Percentiles rank a stretch among this genome's conserved stretches.
These are phyloP conservation scores for Moniliophthora roreri DNA, from an alignment of 1,284 basidiomycete genomes.

Conservation along the genomic window DNA sequence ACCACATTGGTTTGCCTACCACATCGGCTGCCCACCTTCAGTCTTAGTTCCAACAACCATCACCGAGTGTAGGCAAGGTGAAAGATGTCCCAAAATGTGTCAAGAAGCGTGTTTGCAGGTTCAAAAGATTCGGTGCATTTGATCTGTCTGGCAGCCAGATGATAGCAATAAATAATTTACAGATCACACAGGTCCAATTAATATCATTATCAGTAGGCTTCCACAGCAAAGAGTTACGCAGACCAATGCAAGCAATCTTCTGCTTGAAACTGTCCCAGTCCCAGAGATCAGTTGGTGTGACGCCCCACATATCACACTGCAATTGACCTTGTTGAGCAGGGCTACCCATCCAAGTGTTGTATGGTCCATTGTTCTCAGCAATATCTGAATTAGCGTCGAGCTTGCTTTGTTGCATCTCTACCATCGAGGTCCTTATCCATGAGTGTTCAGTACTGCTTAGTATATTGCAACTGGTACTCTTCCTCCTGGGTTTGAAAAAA, in stretches of 20 bases:
- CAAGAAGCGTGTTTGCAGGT: too few species aligned
- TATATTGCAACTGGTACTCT: too few species aligned
- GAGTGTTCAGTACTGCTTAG: constrained; percentile 89
- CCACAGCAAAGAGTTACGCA: constrained; percentile 95
- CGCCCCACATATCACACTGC: constrained; percentile 96
- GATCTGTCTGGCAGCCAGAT: too few species aligned
- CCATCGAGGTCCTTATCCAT: too few species aligned
- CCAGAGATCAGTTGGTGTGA: constrained; percentile 92
- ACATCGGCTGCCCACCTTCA: too few species aligned
- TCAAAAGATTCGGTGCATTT: too few species aligned
- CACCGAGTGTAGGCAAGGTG: too few species aligned
- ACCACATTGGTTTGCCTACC: too few species aligned
- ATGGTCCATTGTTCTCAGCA: constrained; percentile 81
- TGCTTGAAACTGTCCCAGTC: constrained; percentile 91
- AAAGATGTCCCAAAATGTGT: too few species aligned
- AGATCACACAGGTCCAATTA: not conserved
- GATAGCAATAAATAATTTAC: not conserved
- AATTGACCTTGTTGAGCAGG: constrained; percentile 89
- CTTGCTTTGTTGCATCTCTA: too few species aligned
- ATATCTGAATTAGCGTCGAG: constrained; percentile 93
- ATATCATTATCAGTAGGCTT: constrained; percentile 78
- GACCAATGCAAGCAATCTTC: constrained; percentile 84
- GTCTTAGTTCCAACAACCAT: too few species aligned
- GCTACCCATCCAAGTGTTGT: constrained; percentile 91
- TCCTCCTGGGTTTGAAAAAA: too few species aligned